Percentiles rank a stretch among this genome's conserved stretches.
Conservation (phyloP, 2,329 filamentous ascomycete species). For the Penicillium paneum region DNA sequence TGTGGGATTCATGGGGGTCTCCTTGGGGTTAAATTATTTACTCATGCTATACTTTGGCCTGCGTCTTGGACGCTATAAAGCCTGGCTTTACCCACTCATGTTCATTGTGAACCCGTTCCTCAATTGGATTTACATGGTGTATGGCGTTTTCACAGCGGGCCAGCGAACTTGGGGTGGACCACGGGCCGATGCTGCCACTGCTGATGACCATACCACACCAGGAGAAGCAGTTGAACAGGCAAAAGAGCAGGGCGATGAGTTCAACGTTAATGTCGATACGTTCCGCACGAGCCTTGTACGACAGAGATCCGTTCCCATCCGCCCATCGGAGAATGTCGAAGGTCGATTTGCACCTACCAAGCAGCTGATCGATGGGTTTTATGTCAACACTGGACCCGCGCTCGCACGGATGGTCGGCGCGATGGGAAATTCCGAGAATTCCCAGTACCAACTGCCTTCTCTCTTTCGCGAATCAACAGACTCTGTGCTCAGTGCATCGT, state of each 20-base stretch:
- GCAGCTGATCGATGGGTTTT: conserved; percentile 65
- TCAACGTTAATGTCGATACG: conserved; percentile 84
- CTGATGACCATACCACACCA: conserved; percentile 70
- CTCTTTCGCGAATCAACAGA: conserved; percentile 60
- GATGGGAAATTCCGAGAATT: conserved; percentile 41
- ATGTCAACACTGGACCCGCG: conserved; percentile 62
- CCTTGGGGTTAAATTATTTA: conserved; percentile 86
- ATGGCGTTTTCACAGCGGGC: conserved; percentile 90
- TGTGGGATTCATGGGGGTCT: conserved; percentile 89
- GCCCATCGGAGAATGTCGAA: conserved; percentile 71
- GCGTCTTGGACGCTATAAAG: conserved; percentile 83
- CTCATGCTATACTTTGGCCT: conserved; percentile 95
- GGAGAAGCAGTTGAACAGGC: conserved; percentile 82
- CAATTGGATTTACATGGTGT: conserved; percentile 98
- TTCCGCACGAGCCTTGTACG: conserved; percentile 56
- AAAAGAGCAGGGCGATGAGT: conserved; percentile 74
- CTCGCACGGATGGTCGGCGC: conserved; percentile 48
- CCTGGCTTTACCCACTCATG: conserved; percentile 93
- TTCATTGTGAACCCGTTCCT: conserved; percentile 94
- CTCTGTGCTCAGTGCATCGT: conserved; percentile 55
- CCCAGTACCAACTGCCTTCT: conserved; percentile 51
- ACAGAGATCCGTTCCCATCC: conserved; percentile 58
- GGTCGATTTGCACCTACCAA: conserved; percentile 74
- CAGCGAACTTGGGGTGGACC: conserved; percentile 95
- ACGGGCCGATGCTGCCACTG: conserved; percentile 79